Base-by-base conservation (phyloP, 768 basidiomycete genomes). In the Sistotremastrum niveocremeum region DNA sequence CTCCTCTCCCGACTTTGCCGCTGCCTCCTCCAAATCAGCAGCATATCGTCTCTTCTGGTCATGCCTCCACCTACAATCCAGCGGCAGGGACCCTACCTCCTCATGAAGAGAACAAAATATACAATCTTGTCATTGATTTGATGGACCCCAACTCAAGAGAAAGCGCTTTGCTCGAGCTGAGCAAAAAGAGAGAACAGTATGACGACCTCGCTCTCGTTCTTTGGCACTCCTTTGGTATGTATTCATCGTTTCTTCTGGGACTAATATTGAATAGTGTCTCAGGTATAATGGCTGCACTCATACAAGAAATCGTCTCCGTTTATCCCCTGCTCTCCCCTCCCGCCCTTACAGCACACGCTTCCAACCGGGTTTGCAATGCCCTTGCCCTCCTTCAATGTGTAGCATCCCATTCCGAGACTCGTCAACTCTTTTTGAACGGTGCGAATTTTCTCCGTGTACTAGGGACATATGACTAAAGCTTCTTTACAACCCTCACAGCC, bases 161-260 rank as follows among this genome's bases (percentile, higher is more conserved):
- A 60, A 73, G 72, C 2, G 94, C 95, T 2, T 68, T 99, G 42
- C 71, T 98, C 45, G 95, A 99, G 66, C 71, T 99, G 56, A 94
- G 89, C 68, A 98, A 99, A 74, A 98, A 97, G 70, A 71, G 95
- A 51, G 95, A 98, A 65, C 93, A 98, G 64, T 98, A 94, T 59
- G 95, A 99, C 60, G 93, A 99, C 65, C 78, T 99, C 40, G 95
- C 95, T 2, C 74, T 98, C 38, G 87, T 99, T 29, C 72, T 99
- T 5, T 99, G 95, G 95, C 93, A 98, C 57, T 91, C 91, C 2
- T 99, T 97, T 57, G 94, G 94, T 94, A 53, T 47, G 68, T 60
- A 12, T 41, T 12, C 30, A n/a, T 20, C 7, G 45, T 47, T 30
- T 30, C 31, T 41, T 41, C 35, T 34, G 9, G 9, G 33, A 32